Conservation (phyloP, 805 yeast genomes). For the Kurtzmaniella cleridarum region DNA sequence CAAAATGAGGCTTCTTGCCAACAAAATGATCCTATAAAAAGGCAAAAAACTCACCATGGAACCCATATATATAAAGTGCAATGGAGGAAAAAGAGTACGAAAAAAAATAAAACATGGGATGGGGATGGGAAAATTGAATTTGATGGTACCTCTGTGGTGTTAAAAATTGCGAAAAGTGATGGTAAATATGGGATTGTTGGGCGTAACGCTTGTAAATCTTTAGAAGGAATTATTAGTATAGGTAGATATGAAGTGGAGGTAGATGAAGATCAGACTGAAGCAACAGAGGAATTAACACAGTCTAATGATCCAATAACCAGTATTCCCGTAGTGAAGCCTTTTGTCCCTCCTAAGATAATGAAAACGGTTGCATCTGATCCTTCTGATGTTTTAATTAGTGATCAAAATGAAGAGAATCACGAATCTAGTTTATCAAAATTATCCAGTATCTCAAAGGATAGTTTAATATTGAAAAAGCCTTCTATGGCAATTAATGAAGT, state of each 20-base stretch:
- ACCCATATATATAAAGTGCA: conserved; percentile 33
- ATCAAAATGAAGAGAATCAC: not conserved
- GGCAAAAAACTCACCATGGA: not conserved
- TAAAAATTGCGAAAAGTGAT: conserved; percentile 26
- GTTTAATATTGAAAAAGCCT: conserved; percentile 38
- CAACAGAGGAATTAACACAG: not conserved
- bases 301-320: conserved; percentile 2
- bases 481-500: conserved; percentile 30
- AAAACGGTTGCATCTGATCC: conserved; percentile 5
- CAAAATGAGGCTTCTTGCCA: conserved; percentile 1
- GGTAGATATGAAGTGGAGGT: conserved; percentile 62
- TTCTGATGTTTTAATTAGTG: not conserved
- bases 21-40: conserved; percentile 1
- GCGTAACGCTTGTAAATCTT: conserved; percentile 19
- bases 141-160: conserved; percentile 17
- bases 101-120: conserved; percentile 91
- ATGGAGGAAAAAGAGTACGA: conserved; percentile 66
- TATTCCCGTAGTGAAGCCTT: conserved; percentile 1
- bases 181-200: conserved; percentile 14
- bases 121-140: conserved; percentile 70
- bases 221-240: conserved; percentile 40
- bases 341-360: not conserved
- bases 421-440: conserved; percentile 20
- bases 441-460: conserved; percentile 33
- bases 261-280: conserved; percentile 34